Evolutionary conservation across 129 eudicot species (phyloP).

Genomic region (Pittosporum tobira): DNA sequence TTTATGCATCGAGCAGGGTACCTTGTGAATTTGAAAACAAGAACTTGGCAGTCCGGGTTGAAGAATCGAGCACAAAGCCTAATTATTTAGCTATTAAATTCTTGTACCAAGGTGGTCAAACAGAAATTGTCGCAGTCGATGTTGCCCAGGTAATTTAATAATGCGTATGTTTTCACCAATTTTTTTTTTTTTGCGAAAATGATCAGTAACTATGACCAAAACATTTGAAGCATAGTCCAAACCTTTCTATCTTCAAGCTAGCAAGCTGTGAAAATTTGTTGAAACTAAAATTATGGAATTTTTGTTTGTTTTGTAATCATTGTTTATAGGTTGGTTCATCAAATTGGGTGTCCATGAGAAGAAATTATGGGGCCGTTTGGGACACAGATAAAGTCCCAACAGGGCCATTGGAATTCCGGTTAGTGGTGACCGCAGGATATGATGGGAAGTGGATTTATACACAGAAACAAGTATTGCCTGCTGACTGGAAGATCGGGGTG

Average conservation of each 20-base stretch:
- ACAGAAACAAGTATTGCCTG: conserved; percentile 39
- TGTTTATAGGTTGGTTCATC: conserved; percentile 60
- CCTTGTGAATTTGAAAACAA: conserved; percentile 65
- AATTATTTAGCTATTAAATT: conserved; percentile 55
- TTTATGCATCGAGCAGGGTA: conserved; percentile 34
- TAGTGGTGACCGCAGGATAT: conserved; percentile 60
- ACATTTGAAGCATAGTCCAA: too few relatives aligned
- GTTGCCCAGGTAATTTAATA: conserved; percentile 42
- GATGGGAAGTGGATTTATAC: conserved; percentile 59
- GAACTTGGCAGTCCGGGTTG: conserved; percentile 64
- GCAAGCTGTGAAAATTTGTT: too few relatives aligned
- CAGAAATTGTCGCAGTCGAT: conserved; percentile 56
- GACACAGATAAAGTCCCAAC: conserved; percentile 47
- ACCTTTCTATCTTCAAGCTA: too few relatives aligned
- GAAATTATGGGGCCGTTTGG: conserved; percentile 84
- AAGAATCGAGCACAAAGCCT: conserved; percentile 68
- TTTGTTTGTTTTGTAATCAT: too few relatives aligned
- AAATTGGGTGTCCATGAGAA: conserved; percentile 52
- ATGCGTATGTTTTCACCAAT: too few relatives aligned
- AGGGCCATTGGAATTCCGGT: conserved; percentile 58
- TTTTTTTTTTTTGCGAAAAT: too few relatives aligned
- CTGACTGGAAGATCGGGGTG: conserved; percentile 58
- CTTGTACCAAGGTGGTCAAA: conserved; percentile 88
- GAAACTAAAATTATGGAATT: too few relatives aligned
- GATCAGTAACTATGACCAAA: too few relatives aligned